phyloP scores from a whole-genome alignment of 2,329 filamentous ascomycete species.

The Ceratocystis cacaofunesta region DNA sequence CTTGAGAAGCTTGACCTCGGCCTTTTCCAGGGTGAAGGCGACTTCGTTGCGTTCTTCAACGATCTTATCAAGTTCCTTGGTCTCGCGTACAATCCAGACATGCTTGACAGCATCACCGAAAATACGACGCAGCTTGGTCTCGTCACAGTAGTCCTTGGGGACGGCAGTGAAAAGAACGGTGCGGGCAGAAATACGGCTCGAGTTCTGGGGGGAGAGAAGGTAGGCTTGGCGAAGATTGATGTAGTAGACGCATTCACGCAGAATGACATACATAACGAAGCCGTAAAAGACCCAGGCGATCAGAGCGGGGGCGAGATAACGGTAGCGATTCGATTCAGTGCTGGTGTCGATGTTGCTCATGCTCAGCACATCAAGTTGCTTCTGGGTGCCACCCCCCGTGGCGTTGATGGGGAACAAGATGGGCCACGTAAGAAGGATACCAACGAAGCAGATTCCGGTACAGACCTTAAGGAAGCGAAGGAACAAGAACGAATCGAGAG shows the following conservation, averaged over 20 bases:
- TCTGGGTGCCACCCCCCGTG: constrained; percentile 53
- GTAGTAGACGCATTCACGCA: constrained; percentile 78
- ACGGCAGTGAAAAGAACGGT: constrained; percentile 84
- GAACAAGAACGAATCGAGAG: constrained; percentile 72
- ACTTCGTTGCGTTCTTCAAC: constrained; percentile 69
- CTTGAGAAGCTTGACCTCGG: constrained; percentile 74
- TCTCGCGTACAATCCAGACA: constrained; percentile 71
- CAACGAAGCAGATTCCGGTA: constrained; percentile 64
- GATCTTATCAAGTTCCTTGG: constrained; percentile 60
- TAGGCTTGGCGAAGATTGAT: constrained; percentile 90
- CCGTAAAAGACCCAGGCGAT: constrained; percentile 70
- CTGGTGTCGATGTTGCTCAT: constrained; percentile 57
- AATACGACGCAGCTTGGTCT: constrained; percentile 60
- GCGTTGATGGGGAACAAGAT: constrained; percentile 74
- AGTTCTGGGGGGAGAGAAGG: constrained; percentile 68
- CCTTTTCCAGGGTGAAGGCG: constrained; percentile 68
- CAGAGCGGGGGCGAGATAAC: constrained; percentile 69
- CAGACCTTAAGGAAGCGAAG: constrained; percentile 63
- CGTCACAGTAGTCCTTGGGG: constrained; percentile 60
- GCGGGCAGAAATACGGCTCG: constrained; percentile 72
- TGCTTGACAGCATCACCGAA: constrained; percentile 71
- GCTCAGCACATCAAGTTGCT: constrained; percentile 61
- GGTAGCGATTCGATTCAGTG: constrained; percentile 37
- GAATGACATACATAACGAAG: constrained; percentile 79
- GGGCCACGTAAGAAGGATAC: constrained; percentile 73